Evolutionary conservation across 2,329 filamentous ascomycete genomes (phyloP), one percentile per base, ranked within the genome.

Genomic region (Corynespora cassiicola): DNA sequence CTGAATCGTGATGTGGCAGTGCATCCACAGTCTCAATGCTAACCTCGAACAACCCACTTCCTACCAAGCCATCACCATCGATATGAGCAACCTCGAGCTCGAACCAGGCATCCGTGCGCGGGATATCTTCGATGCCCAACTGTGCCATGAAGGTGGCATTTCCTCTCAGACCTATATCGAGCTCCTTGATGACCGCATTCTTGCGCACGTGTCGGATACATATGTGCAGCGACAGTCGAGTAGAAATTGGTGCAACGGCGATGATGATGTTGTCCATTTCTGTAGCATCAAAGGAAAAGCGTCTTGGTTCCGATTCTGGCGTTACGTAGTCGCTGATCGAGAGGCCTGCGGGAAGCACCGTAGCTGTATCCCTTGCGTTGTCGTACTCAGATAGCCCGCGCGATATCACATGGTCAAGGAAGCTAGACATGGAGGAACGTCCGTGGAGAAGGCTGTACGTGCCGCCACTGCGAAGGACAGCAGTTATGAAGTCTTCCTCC

Each of bases 51-150:
- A 57, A 27, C 23, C 54, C 49, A 14, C 42, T 45, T 2, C 52
- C 52, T 8, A 40, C 47, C 29, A 54, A 18, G 3, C 45, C 39
- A 7, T 36, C 33, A 1, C 44, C 42, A 27, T 45, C 21, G 16
- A 41, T 36, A 46, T 54, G 52, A 16, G 33, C 37, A 12, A 57
- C 54, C 31, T 56, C 54, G 11, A 57, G 34, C 36, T 57, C 54
- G 30, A 54, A 57, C 54, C 54, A 57, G 9, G 52, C 52, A 21
- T 57, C 52, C 4, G 45, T 53, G 7, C 52, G 28, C 7, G 54
- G 54, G 7, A 56, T 41, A 35, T 57, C 54, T 1, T 45, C 42
- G 2, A 54, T 30, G 3, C 49, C 44, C 21, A 57, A 18, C 26
- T 42, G 31, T 6, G 50, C 52, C 11, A 37, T 18, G 25, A 57